Conservation (phyloP, 345 rosid species). For the Eucalyptus sp. region DNA sequence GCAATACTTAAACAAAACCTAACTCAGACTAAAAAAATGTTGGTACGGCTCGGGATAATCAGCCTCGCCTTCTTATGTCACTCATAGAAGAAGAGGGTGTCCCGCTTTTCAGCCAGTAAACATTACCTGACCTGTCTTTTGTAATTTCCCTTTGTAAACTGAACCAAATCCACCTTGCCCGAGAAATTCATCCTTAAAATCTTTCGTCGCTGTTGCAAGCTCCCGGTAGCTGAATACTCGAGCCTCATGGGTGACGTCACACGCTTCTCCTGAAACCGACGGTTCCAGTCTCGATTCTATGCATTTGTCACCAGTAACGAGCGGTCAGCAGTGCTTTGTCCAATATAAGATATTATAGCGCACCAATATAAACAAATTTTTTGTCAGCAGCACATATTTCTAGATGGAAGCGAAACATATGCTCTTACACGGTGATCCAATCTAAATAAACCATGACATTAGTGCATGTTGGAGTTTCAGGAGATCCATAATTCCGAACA, state of each 20-base stretch:
- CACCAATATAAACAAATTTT: neutral
- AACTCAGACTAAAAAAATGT: neutral
- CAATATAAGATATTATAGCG: neutral
- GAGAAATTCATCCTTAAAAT: conserved; percentile 29
- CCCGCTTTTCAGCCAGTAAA: neutral
- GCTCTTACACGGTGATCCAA: neutral
- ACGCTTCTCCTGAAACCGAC: neutral
- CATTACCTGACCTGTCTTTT: conserved; percentile 43
- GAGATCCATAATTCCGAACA: neutral
- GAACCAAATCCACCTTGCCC: conserved; percentile 85
- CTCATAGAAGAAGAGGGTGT: neutral
- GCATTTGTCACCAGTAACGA: neutral
- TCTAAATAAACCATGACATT: neutral
- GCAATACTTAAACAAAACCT: neutral
- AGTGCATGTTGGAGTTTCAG: neutral
- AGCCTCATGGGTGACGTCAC: neutral
- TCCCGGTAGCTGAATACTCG: conserved; percentile 37
- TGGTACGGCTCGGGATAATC: neutral
- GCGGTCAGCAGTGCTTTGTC: neutral
- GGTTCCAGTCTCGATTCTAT: neutral
- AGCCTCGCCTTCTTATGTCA: neutral
- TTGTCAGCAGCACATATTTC: neutral
- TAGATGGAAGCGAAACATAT: neutral
- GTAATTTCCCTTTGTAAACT: conserved; percentile 49
- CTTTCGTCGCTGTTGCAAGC: conserved; percentile 50